Percentiles rank a stretch among this genome's conserved stretches.
Evolutionary conservation across 2,329 filamentous ascomycete species (phyloP).

Genomic region (Coniochaeta sp.): DNA sequence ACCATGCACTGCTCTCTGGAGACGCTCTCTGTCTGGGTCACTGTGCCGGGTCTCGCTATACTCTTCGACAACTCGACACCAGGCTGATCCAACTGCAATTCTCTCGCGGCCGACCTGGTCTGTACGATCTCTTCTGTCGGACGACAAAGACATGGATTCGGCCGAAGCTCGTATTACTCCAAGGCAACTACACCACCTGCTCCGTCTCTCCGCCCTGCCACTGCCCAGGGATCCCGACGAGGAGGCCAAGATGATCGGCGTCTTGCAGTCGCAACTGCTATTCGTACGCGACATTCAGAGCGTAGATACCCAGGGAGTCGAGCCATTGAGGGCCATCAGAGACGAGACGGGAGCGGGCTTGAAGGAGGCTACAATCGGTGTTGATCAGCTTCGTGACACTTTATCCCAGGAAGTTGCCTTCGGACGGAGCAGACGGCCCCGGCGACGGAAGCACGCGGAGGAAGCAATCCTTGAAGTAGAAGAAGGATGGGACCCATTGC

Average conservation of each 20-base stretch:
- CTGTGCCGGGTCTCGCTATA: background rate
- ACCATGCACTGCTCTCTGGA: background rate
- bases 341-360: slow-evolving; percentile 63
- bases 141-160: background rate
- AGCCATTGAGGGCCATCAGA: slow-evolving; percentile 69
- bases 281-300: slow-evolving; percentile 84
- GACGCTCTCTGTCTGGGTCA: background rate
- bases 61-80: background rate
- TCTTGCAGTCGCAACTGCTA: slow-evolving; percentile 73
- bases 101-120: slow-evolving; percentile 77
- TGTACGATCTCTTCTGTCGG: slow-evolving; percentile 59
- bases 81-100: slow-evolving; percentile 19
- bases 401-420: slow-evolving; percentile 53
- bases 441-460: slow-evolving; percentile 20
- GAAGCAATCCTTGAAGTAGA: slow-evolving; percentile 4
- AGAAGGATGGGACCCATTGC: slow-evolving; percentile 61
- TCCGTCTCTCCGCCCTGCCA: slow-evolving; percentile 83
- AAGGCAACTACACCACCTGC: slow-evolving; percentile 70
- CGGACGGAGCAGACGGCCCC: slow-evolving; percentile 44
- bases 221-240: slow-evolving; percentile 55
- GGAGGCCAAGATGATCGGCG: slow-evolving; percentile 64
- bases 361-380: slow-evolving; percentile 48
- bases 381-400: slow-evolving; percentile 48
- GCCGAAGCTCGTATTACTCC: slow-evolving; percentile 45
- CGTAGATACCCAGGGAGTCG: slow-evolving; percentile 65